phyloP scores from a whole-genome alignment of 1,139 yeast genomes.

The Debaryomyces nepalensis region DNA sequence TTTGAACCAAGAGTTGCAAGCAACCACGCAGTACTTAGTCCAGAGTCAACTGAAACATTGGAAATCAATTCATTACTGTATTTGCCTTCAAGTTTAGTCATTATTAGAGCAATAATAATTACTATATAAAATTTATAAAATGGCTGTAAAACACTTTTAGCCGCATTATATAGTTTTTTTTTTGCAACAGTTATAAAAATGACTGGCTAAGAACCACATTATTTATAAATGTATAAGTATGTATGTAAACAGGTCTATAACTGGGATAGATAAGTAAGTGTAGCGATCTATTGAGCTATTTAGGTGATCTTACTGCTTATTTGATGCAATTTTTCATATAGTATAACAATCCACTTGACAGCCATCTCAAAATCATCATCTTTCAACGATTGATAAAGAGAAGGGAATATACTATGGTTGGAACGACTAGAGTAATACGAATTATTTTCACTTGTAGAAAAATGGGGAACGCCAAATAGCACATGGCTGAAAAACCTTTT shows the following conservation, averaged over 20 bases:
- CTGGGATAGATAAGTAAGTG: too few species aligned
- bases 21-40: slow-evolving; percentile 30
- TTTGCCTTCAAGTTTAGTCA: neutral
- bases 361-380: slow-evolving; percentile 31
- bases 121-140: neutral
- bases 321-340: slow-evolving; percentile 32
- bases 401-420: slow-evolving; percentile 28
- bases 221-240: neutral
- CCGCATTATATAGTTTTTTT: slow-evolving; percentile 7
- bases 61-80: slow-evolving; percentile 7
- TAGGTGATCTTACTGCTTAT: slow-evolving; percentile 19
- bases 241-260: too few species aligned
- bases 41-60: slow-evolving; percentile 14
- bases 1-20: slow-evolving; percentile 52
- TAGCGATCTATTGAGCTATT: too few species aligned
- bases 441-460: slow-evolving; percentile 14
- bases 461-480: slow-evolving; percentile 29
- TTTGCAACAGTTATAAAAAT: slow-evolving; percentile 3
- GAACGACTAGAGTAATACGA: slow-evolving; percentile 18
- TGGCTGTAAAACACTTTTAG: slow-evolving; percentile 2
- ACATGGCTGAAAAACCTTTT: slow-evolving; percentile 30
- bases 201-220: neutral
- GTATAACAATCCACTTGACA: slow-evolving; percentile 33
- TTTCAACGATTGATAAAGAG: slow-evolving; percentile 30
- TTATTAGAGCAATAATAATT: too few species aligned